phyloP scores from a whole-genome alignment of 257 asterid species.

The Paraleonurus japonicus region DNA sequence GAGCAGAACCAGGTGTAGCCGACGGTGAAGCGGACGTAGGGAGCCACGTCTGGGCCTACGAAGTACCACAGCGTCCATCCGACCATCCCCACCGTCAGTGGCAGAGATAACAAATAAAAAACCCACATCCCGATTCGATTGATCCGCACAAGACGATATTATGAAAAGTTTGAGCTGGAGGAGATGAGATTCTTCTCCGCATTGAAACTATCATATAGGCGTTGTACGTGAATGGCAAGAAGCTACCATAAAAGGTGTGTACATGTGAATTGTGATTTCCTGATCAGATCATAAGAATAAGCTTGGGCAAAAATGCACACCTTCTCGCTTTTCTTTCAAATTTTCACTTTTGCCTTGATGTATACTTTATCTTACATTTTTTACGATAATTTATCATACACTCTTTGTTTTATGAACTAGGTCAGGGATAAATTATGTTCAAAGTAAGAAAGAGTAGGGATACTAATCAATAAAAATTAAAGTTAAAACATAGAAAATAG shows the following conservation, averaged over 20 bases:
- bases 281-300: neutral
- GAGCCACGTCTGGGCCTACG: slow-evolving; percentile 70
- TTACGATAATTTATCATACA: neutral
- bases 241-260: neutral
- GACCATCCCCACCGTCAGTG: slow-evolving; percentile 73
- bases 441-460: too few relatives aligned
- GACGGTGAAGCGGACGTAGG: slow-evolving; percentile 59
- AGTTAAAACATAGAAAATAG: too few relatives aligned
- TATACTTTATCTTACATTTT: neutral
- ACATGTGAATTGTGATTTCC: neutral
- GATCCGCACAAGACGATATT: neutral
- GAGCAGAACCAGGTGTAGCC: slow-evolving; percentile 86
- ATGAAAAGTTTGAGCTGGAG: neutral
- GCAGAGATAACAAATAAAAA: slow-evolving; percentile 64
- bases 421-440: too few relatives aligned
- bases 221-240: neutral
- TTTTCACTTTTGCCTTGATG: neutral
- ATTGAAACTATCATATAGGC: neutral
- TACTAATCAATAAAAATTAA: too few relatives aligned
- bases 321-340: too few relatives aligned
- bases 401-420: too few relatives aligned
- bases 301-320: too few relatives aligned
- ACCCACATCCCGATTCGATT: slow-evolving; percentile 52
- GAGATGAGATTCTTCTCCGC: neutral
- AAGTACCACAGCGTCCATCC: slow-evolving; percentile 61